Evolutionary conservation across 2,329 filamentous ascomycete species (phyloP).

Genomic region (Fonsecaea nubica): DNA sequence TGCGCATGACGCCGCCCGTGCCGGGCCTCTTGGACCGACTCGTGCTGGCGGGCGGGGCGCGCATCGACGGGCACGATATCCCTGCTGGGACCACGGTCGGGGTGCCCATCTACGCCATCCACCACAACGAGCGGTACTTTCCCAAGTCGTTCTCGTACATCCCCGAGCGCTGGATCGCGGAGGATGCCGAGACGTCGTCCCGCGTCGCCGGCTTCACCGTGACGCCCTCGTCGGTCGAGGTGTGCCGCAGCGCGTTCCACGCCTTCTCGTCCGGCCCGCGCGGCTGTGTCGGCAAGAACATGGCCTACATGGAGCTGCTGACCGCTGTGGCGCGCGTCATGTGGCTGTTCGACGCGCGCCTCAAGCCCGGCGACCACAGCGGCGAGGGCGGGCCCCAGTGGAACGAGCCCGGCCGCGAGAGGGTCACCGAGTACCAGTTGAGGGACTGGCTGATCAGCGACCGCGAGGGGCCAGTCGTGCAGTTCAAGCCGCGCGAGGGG

Average conservation of each 20-base stretch:
- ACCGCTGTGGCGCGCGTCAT: slow-evolving; percentile 24
- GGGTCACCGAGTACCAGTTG: slow-evolving; percentile 29
- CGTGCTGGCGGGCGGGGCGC: slow-evolving; percentile 42
- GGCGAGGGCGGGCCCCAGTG: slow-evolving; percentile 19
- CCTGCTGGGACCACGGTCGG: slow-evolving; percentile 46
- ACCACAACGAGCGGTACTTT: slow-evolving; percentile 46
- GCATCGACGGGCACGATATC: slow-evolving; percentile 44
- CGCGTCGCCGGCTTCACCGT: slow-evolving; percentile 15
- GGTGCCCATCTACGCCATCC: slow-evolving; percentile 45
- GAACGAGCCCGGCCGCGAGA: slow-evolving; percentile 16
- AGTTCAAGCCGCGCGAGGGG: slow-evolving; percentile 21
- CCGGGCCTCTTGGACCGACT: slow-evolving; percentile 43
- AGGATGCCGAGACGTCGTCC: background rate
- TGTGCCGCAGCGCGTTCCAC: slow-evolving; percentile 39
- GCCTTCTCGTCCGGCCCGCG: slow-evolving; percentile 46
- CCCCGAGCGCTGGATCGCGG: slow-evolving; percentile 49
- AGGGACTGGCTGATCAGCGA: slow-evolving; percentile 27
- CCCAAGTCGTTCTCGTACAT: slow-evolving; percentile 43
- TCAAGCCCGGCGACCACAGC: slow-evolving; percentile 22
- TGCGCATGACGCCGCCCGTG: slow-evolving; percentile 46
- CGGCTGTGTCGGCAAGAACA: slow-evolving; percentile 43
- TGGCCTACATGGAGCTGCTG: slow-evolving; percentile 43
- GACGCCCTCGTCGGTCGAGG: slow-evolving; percentile 25
- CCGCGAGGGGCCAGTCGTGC: slow-evolving; percentile 21
- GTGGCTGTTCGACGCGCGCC: slow-evolving; percentile 31